Conservation (phyloP, 208 protist species). For the Endotrypanum monterogeii region DNA sequence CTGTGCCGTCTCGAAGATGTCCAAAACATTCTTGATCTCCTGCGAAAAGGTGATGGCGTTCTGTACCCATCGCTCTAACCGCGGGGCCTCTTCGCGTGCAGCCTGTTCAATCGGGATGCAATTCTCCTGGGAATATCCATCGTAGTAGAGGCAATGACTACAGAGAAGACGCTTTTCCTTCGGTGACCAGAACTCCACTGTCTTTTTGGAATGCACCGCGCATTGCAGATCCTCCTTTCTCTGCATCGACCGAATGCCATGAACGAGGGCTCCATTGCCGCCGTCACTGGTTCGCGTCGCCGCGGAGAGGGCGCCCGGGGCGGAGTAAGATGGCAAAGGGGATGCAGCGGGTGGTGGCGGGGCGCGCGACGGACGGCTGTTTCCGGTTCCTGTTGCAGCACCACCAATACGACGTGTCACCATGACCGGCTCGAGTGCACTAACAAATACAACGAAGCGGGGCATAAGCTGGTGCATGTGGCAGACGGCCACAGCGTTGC, state of each 20-base stretch:
- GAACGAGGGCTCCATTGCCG: constrained; percentile 2
- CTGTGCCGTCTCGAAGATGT: constrained; percentile 57
- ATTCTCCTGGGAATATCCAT: constrained; percentile 67
- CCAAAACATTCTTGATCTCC: constrained; percentile 57
- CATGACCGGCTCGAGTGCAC: constrained; percentile 16
- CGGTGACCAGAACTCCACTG: constrained; percentile 80
- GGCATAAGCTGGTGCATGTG: constrained; percentile 53
- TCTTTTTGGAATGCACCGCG: constrained; percentile 52
- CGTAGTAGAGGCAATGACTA: constrained; percentile 80
- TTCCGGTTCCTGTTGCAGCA: neutral
- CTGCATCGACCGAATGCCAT: neutral
- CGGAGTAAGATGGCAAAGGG: neutral
- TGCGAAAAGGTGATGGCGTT: constrained; percentile 65
- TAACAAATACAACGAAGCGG: constrained; percentile 49
- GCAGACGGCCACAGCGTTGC: constrained; percentile 55
- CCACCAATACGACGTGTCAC: constrained; percentile 23
- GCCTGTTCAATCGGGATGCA: constrained; percentile 68
- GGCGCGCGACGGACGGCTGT: constrained; percentile 6
- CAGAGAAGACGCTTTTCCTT: constrained; percentile 69
- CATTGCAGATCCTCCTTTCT: constrained; percentile 32
- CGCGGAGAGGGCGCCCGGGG: neutral
- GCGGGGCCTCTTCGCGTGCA: constrained; percentile 41
- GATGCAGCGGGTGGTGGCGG: neutral
- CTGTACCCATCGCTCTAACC: constrained; percentile 61
- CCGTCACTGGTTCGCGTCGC: neutral